A percentile compares a stretch with the other conserved stretches of the same genome.
Evolutionary conservation across 2,329 filamentous ascomycete genomes (phyloP).

Genomic region (Cladophialophora chaetospira): DNA sequence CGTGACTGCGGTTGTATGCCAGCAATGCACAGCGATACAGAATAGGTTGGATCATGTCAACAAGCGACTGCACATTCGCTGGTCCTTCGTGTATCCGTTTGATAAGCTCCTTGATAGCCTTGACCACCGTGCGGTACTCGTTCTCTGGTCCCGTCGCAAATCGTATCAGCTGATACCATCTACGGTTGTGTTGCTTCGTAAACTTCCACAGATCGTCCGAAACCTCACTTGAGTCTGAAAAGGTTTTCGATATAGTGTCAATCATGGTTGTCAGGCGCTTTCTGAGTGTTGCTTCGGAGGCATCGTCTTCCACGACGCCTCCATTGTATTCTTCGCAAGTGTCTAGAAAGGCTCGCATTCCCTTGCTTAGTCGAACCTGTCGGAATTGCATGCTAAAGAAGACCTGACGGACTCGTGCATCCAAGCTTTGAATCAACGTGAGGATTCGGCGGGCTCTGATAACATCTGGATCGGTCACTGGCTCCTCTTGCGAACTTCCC

Average conservation of each 20-base stretch:
- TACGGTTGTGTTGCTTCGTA: slow-evolving; percentile 84
- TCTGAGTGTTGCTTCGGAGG: slow-evolving; percentile 66
- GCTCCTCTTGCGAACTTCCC: slow-evolving; percentile 40
- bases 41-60: slow-evolving; percentile 79
- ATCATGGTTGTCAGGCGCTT: slow-evolving; percentile 71
- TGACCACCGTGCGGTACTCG: slow-evolving; percentile 88
- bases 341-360: slow-evolving; percentile 74
- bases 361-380: slow-evolving; percentile 72
- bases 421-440: slow-evolving; percentile 75
- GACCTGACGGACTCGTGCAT: slow-evolving; percentile 75
- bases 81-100: slow-evolving; percentile 73
- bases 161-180: slow-evolving; percentile 83
- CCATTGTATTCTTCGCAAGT: slow-evolving; percentile 90
- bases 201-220: slow-evolving; percentile 83
- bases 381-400: slow-evolving; percentile 84
- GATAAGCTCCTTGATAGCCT: slow-evolving; percentile 85
- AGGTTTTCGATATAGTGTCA: slow-evolving; percentile 69
- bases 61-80: slow-evolving; percentile 50
- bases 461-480: slow-evolving; percentile 52
- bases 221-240: slow-evolving; percentile 74
- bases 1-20: slow-evolving; percentile 91
- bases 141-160: slow-evolving; percentile 82
- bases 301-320: slow-evolving; percentile 73
- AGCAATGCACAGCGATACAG: slow-evolving; percentile 82
- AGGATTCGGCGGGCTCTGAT: slow-evolving; percentile 83